These are phyloP conservation scores for Leucocoprinus birnbaumii DNA, from an alignment of 768 basidiomycete species.

Conservation along the genomic window DNA sequence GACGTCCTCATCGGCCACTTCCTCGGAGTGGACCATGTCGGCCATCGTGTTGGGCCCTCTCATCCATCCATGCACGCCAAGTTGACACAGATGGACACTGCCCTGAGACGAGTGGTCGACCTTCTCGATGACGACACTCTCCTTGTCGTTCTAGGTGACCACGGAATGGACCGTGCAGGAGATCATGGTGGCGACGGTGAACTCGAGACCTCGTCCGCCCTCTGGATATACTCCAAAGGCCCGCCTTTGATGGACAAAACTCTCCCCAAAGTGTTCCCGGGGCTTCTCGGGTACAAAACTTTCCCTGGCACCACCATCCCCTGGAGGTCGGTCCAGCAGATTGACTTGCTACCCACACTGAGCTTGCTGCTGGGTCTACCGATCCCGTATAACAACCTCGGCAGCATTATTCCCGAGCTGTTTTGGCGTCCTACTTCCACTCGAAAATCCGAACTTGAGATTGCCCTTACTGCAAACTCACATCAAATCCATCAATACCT, in stretches of 20 bases:
- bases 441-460: constrained; percentile 22
- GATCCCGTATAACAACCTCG: constrained; percentile 95
- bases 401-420: constrained; percentile 86
- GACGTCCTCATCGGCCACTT: constrained; percentile 91
- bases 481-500: constrained; percentile 78
- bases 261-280: constrained; percentile 36
- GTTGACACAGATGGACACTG: constrained; percentile 82
- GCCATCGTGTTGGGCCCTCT: constrained; percentile 90
- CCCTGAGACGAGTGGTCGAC: constrained; percentile 71
- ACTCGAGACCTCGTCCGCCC: constrained; percentile 78
- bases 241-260: constrained; percentile 37
- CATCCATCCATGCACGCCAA: constrained; percentile 85
- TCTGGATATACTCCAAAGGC: constrained; percentile 93
- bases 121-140: constrained; percentile 84
- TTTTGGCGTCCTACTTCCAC: constrained; percentile 49
- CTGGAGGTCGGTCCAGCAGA: constrained; percentile 80
- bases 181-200: constrained; percentile 91
- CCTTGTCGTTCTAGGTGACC: constrained; percentile 90
- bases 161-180: constrained; percentile 94
- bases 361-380: constrained; percentile 89
- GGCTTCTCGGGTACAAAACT: constrained; percentile 47
- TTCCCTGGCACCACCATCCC: constrained; percentile 58
- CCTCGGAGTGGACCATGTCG: constrained; percentile 95
- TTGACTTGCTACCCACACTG: constrained; percentile 87
- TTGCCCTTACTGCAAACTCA: constrained; percentile 73